phyloP scores from a whole-genome alignment of 2,329 filamentous ascomycete genomes.

The Aspergillus brunneoviolaceus region DNA sequence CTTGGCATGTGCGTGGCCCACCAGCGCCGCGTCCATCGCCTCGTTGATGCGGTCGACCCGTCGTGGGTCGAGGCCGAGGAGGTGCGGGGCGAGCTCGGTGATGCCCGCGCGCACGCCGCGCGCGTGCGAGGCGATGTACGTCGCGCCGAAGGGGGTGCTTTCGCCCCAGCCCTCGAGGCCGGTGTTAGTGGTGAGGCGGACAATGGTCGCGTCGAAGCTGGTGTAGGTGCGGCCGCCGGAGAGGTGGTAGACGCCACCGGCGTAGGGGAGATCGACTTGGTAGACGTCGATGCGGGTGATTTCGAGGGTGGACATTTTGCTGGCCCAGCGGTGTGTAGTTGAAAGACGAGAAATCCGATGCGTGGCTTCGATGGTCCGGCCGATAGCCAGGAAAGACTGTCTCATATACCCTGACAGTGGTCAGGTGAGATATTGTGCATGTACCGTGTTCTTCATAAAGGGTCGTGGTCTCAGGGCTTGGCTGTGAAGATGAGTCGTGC shows the following conservation, averaged over 20 bases:
- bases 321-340: no score
- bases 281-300: slow-evolving; percentile 24
- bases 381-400: no score
- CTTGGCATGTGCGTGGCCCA: slow-evolving; percentile 26
- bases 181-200: slow-evolving; percentile 24
- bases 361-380: no score
- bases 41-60: slow-evolving; percentile 30
- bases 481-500: no score
- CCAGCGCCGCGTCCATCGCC: slow-evolving; percentile 25
- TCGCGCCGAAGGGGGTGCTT: slow-evolving; percentile 24
- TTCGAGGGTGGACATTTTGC: neutral
- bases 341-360: no score
- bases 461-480: no score
- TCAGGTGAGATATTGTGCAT: no score
- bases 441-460: no score
- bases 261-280: slow-evolving; percentile 23
- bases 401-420: no score
- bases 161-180: slow-evolving; percentile 29
- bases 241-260: slow-evolving; percentile 18
- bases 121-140: slow-evolving; percentile 22
- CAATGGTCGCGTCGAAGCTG: slow-evolving; percentile 27
- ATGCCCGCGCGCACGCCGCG: slow-evolving; percentile 26
- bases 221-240: slow-evolving; percentile 21
- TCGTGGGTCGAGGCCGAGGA: slow-evolving; percentile 27
- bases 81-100: slow-evolving; percentile 24